Percentiles rank a stretch among this genome's conserved stretches.
These are phyloP conservation scores for Phytopythium boreale DNA, from an alignment of 352 stramenopile species.

Conservation along the genomic window DNA sequence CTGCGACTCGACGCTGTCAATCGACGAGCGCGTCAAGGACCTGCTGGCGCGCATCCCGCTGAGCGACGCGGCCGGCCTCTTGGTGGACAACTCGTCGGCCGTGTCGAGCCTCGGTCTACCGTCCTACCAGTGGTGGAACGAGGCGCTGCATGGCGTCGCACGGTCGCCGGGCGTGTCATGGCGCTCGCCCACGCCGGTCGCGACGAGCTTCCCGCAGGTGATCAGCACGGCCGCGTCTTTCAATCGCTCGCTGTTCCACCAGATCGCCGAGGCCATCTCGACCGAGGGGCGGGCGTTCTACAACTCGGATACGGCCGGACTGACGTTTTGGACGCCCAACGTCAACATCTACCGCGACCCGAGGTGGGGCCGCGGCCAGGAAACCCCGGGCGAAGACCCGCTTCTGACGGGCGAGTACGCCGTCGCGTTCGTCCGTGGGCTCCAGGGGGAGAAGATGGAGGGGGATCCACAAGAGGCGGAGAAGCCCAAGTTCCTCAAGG, in stretches of 20 bases:
- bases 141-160: constrained; percentile 86
- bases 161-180: constrained; percentile 67
- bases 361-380: constrained; percentile 90
- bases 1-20: constrained; percentile 49
- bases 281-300: constrained; percentile 82
- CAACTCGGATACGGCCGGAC: constrained; percentile 61
- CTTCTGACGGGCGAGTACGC: constrained; percentile 85
- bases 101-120: constrained; percentile 37
- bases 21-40: constrained; percentile 58
- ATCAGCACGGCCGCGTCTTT: constrained; percentile 77
- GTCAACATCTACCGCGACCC: constrained; percentile 93
- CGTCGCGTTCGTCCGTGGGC: constrained; percentile 70
- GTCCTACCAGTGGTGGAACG: constrained; percentile 88
- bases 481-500: constrained; percentile 55
- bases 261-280: constrained; percentile 72
- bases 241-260: constrained; percentile 83
- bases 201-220: constrained; percentile 90
- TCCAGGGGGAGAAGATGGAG: constrained; percentile 72
- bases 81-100: constrained; percentile 57
- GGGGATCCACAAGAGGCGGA: constrained; percentile 4
- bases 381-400: constrained; percentile 91
- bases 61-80: constrained; percentile 61
- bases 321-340: constrained; percentile 93
- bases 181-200: constrained; percentile 37
- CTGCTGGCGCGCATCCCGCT: constrained; percentile 66